Conservation (phyloP, 768 basidiomycete genomes). For the Candolleomyces eurysporus region DNA sequence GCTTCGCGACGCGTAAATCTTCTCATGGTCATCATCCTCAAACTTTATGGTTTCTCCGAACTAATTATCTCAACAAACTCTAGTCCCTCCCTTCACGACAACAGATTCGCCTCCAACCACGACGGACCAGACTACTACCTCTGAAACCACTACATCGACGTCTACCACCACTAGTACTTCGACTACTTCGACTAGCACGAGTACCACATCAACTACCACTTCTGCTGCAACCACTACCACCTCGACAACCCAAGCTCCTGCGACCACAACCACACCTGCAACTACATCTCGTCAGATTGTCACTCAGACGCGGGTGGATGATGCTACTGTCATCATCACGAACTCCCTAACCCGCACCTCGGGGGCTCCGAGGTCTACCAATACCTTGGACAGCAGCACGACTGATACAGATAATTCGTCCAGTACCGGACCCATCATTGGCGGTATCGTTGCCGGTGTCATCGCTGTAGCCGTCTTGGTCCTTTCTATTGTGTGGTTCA, state of each 20-base stretch:
- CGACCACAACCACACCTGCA: not conserved
- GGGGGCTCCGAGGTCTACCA: constrained; percentile 1
- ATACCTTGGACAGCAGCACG: not conserved
- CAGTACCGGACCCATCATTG: constrained; percentile 30
- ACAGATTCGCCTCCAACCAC: no score
- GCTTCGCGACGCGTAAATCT: not conserved
- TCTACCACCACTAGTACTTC: not conserved
- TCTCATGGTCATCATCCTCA: not conserved
- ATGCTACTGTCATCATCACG: not conserved
- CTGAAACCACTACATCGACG: not conserved
- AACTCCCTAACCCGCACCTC: constrained; percentile 1
- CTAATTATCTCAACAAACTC: no score
- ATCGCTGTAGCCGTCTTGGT: constrained; percentile 38
- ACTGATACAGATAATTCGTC: constrained; percentile 6
- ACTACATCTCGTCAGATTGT: not conserved
- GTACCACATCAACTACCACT: not conserved
- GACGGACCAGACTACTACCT: no score
- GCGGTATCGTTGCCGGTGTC: constrained; percentile 46
- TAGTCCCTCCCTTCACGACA: no score
- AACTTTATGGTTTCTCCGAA: no score
- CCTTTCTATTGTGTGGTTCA: constrained; percentile 43
- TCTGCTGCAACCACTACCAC: constrained; percentile 1
- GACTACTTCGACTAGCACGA: not conserved
- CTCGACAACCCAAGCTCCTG: not conserved
- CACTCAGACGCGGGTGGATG: not conserved